Percentiles rank a stretch among this genome's conserved stretches.
These are phyloP conservation scores for Papiliotrema fonsecae DNA, from an alignment of 1,284 basidiomycete species.

Conservation along the genomic window DNA sequence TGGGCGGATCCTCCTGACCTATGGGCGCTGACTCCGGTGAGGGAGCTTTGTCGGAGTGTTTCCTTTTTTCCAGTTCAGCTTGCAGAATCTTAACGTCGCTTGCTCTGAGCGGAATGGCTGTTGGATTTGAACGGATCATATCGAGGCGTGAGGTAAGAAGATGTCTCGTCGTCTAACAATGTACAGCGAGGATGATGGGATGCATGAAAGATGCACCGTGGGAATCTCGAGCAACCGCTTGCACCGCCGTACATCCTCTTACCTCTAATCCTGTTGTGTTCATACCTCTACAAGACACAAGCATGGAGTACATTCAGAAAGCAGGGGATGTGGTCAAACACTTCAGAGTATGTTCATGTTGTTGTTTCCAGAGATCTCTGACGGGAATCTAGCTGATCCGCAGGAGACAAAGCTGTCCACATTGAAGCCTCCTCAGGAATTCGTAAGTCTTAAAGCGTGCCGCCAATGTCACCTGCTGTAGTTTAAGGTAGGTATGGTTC, in stretches of 20 bases:
- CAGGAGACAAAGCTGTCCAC: conserved; percentile 36
- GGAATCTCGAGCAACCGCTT: too few relatives aligned
- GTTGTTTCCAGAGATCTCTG: neutral
- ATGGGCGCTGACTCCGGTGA: neutral
- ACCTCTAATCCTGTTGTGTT: too few relatives aligned
- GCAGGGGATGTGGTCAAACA: conserved; percentile 21
- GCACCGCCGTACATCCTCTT: too few relatives aligned
- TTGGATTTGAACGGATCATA: conserved; percentile 46
- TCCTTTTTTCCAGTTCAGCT: conserved; percentile 35
- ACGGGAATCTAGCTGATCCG: neutral
- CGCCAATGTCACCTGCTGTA: neutral
- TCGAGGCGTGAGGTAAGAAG: too few relatives aligned
- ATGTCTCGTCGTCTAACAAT: too few relatives aligned
- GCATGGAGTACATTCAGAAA: conserved; percentile 31
- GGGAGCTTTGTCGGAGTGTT: conserved; percentile 1
- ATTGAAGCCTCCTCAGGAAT: conserved; percentile 35
- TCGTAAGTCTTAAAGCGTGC: conserved; percentile 21
- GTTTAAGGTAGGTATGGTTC: neutral
- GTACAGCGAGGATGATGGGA: too few relatives aligned
- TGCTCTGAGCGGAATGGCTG: conserved; percentile 39
- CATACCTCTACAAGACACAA: neutral
- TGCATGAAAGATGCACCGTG: too few relatives aligned
- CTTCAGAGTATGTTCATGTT: conserved; percentile 21
- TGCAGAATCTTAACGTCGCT: conserved; percentile 41
- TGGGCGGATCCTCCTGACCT: neutral